A percentile compares a stretch with the other conserved stretches of the same genome.
Conservation (phyloP, 352 stramenopile species). For the Detonula confervacea region DNA sequence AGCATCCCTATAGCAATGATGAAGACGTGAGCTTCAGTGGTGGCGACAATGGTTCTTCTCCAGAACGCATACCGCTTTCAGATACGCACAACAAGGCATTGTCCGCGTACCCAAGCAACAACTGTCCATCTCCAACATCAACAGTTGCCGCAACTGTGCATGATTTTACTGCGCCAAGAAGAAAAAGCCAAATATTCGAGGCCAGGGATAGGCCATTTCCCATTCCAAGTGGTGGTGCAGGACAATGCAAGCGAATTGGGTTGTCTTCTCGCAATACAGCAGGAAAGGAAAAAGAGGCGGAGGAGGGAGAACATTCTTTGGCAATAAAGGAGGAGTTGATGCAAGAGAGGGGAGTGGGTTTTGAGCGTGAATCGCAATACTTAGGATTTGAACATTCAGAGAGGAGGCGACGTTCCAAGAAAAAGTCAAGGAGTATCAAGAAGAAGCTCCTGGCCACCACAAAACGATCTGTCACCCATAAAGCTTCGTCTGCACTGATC, state of each 20-base stretch:
- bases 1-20: background rate
- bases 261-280: slow-evolving; percentile 2
- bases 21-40: too few relatives aligned
- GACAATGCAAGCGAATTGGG: slow-evolving; percentile 47
- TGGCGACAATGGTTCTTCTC: background rate
- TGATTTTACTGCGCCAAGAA: slow-evolving; percentile 12
- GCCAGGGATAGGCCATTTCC: slow-evolving; percentile 30
- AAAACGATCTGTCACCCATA: slow-evolving; percentile 29
- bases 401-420: slow-evolving; percentile 16
- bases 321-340: background rate
- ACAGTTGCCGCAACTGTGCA: slow-evolving; percentile 39
- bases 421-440: slow-evolving; percentile 31
- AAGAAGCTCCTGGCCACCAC: slow-evolving; percentile 37
- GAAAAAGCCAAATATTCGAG: slow-evolving; percentile 1
- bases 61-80: slow-evolving; percentile 9
- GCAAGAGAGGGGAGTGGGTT: too few relatives aligned
- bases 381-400: slow-evolving; percentile 6
- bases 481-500: slow-evolving; percentile 34
- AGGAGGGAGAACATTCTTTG: background rate
- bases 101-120: background rate
- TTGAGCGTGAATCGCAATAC: slow-evolving; percentile 4
- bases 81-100: too few relatives aligned
- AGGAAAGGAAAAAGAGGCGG: too few relatives aligned
- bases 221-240: slow-evolving; percentile 20
- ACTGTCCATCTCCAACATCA: slow-evolving; percentile 34